Evolutionary conservation across 2,329 filamentous ascomycete genomes (phyloP), one percentile per base, ranked within the genome.

Genomic region (Ceratocystiopsis sp.): DNA sequence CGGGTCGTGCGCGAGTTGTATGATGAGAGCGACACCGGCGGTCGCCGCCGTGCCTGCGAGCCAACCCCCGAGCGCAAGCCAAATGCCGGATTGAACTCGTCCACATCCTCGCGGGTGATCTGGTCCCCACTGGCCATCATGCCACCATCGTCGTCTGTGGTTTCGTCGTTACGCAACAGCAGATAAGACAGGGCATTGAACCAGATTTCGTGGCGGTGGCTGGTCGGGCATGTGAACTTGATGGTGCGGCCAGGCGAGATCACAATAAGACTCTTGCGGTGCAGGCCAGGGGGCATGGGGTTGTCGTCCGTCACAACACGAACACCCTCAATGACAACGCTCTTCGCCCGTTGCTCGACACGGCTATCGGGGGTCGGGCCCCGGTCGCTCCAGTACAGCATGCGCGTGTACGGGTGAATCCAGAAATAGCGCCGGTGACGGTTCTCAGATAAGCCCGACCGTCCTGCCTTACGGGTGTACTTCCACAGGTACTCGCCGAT

Each of bases 401-500:
- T 95, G 41, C 87, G 76, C 3, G 89, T 98, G 61, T 96, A 98
- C 0, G 91, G 91, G 57, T 98, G 91, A 18, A 98, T 84, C 91
- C 91, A 98, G 71, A 98, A 98, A 68, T 95, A 98, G 32, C 91
- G 79, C 48, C 84, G 77, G 61, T 98, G 91, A 42, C 91, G 76
- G 44, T 87, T 93, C 52, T 79, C 81, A 0, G 87, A 96, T 62
- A 93, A 77, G 49, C 86, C 83, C 43, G 78, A 82, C 19, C 89
- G 80, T n/a, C 86, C 87, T 46, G 87, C 72, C 65, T 91, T 94
- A 54, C 91, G 81, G 0, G 91, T 98, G 62, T 98, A 98, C 60
- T 98, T 98, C 91, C 91, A 98, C 36, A 98, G 69, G 59, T 89
- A 96, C 59, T 98, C 91, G 44, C 91, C 91, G 56, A 98, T 96